Base-by-base conservation (phyloP, 2,329 filamentous ascomycete genomes). In the Microdochium bolleyi region DNA sequence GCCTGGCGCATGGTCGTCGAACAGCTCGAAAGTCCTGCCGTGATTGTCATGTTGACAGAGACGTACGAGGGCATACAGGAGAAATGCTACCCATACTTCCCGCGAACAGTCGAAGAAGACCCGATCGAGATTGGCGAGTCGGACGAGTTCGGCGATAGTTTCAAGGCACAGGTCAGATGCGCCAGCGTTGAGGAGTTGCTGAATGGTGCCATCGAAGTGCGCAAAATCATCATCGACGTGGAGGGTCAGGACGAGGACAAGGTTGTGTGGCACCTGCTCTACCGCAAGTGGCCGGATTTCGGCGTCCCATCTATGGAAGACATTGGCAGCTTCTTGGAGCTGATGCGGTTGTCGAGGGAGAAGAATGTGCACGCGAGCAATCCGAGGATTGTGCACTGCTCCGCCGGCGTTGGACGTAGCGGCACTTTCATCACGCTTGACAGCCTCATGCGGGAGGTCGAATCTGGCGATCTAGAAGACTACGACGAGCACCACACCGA, bases 351-450 rank as follows among this genome's bases (percentile, higher is more conserved):
- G 2, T 89, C 87, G 2, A 76, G 79, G 22, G 73, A 80, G 56
- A 80, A 79, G 65, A 80, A 79, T 34, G 70, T 73, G 1, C 71
- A 72, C 8, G 72, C 74, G 7, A 68, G 75, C 22, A 91, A 88
- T 61, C 89, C 92, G 3, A 85, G 92, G 52, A 85, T 97, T 54
- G 80, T 91, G 11, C 88, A 92, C 69, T 92, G 88, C 73, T 95
- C 89, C 64, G 94, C 94, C 8, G 94, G 94, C 38, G 92, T 99
- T 14, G 94, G 94, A 13, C 84, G 94, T 52, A 95, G 89, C 8
- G 94, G 94, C 32, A 97, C 94, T 0, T 99, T 97, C 65, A 96
- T 99, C 62, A 88, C 90, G 1, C 79, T 99, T n/a, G 94, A 97
- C 69, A 90, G 95, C 68, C 80, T 99, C 24, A 78, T 95, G 57